Evolutionary conservation across 306 rosid species (phyloP).

Genomic region (Quercus variabilis): DNA sequence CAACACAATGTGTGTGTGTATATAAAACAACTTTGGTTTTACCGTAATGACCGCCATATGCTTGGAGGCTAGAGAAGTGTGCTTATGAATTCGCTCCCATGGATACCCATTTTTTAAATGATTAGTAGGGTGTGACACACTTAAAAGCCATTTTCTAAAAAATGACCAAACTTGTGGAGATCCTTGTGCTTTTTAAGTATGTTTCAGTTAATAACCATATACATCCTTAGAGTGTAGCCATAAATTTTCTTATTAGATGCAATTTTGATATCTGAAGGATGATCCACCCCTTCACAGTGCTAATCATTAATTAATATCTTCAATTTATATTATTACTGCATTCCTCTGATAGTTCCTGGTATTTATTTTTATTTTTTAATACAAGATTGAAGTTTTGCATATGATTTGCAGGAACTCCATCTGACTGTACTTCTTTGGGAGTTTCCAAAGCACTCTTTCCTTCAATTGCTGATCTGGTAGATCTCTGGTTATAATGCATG

Average conservation of each 20-base stretch:
- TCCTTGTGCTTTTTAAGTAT: not conserved
- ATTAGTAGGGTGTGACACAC: not conserved
- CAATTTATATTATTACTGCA: not conserved
- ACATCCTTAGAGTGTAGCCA: not conserved
- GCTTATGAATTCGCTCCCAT: not conserved
- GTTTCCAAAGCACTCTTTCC: conserved; percentile 73
- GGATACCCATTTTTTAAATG: not conserved
- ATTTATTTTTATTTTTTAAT: not conserved
- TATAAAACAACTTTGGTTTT: not conserved
- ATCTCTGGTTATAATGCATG: not conserved
- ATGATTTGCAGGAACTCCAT: conserved; percentile 73
- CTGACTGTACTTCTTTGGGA: conserved; percentile 90
- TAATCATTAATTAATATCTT: not conserved
- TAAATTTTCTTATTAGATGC: not conserved
- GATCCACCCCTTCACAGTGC: not conserved
- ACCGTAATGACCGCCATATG: not conserved
- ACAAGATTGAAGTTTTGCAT: not conserved
- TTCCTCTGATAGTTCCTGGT: not conserved
- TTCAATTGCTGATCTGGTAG: conserved; percentile 66
- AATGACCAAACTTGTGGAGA: not conserved
- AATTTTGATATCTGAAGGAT: not conserved
- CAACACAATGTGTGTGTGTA: not conserved
- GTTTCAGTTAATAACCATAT: not conserved
- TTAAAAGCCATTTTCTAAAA: not conserved
- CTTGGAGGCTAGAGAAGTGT: not conserved